Evolutionary conservation across 768 basidiomycete genomes (phyloP).

Genomic region (Mycena polygramma): DNA sequence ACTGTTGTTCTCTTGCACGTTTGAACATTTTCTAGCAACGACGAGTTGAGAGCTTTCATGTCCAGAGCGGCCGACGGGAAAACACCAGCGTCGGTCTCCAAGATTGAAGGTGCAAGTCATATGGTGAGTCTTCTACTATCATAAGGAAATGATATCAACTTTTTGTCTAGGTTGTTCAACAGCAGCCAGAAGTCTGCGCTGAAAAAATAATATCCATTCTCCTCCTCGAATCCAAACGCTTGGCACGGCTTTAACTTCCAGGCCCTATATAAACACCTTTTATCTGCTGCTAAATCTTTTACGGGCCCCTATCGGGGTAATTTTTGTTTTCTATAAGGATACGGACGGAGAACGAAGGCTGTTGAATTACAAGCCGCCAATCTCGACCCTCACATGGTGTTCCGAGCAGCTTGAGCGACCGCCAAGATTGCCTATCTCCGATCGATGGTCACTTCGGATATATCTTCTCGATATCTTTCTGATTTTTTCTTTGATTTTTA

Average conservation of each 20-base stretch:
- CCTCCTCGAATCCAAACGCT: not conserved
- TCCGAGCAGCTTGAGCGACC: too few species aligned
- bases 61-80: not conserved
- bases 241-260: not conserved
- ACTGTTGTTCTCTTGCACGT: not conserved
- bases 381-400: too few species aligned
- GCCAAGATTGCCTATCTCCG: too few species aligned
- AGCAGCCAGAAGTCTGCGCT: not conserved
- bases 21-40: not conserved
- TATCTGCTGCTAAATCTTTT: too few species aligned
- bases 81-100: slow-evolving; percentile 20
- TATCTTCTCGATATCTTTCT: too few species aligned
- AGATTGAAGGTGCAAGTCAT: slow-evolving; percentile 21
- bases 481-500: too few species aligned
- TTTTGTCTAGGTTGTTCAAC: not conserved
- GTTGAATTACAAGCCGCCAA: too few species aligned
- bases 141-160: not conserved
- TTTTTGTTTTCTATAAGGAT: too few species aligned
- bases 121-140: slow-evolving; percentile 3
- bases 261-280: too few species aligned
- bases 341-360: too few species aligned
- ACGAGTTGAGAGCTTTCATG: slow-evolving; percentile 21
- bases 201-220: not conserved
- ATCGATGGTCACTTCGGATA: too few species aligned
- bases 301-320: too few species aligned